Evolutionary conservation across 148 eudicot genomes (phyloP).

Genomic region (Oxyria digyna): DNA sequence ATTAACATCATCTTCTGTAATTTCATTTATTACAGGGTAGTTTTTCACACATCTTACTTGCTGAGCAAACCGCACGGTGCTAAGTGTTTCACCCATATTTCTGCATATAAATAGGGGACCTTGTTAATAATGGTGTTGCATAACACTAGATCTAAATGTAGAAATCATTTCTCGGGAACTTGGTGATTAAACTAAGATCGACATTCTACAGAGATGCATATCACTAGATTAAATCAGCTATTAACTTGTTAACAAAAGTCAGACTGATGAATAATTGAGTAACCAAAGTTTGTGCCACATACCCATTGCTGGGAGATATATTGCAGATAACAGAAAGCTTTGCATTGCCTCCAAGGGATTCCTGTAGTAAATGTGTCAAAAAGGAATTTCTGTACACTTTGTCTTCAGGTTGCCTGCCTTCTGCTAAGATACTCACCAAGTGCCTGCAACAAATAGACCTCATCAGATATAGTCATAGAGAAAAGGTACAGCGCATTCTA

Average conservation of each 20-base stretch:
- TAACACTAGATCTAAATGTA: too few species aligned
- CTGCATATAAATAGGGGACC: slow-evolving; percentile 22
- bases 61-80: slow-evolving; percentile 86
- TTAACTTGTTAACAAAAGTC: background rate
- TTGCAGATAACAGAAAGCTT: slow-evolving; percentile 73
- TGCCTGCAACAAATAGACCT: slow-evolving; percentile 34
- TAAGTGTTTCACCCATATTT: slow-evolving; percentile 54
- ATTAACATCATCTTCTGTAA: slow-evolving; percentile 92
- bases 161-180: too few species aligned
- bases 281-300: slow-evolving; percentile 6
- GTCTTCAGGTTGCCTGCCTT: slow-evolving; percentile 38
- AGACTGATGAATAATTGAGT: background rate
- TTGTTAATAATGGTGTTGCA: background rate
- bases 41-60: slow-evolving; percentile 53
- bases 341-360: slow-evolving; percentile 86
- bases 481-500: background rate
- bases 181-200: too few species aligned
- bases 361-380: slow-evolving; percentile 65
- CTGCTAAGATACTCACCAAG: slow-evolving; percentile 59
- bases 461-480: background rate
- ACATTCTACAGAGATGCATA: too few species aligned
- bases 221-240: too few species aligned
- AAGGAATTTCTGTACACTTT: slow-evolving; percentile 48
- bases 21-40: slow-evolving; percentile 82
- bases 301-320: slow-evolving; percentile 69